Evolutionary conservation across 2,329 filamentous ascomycete genomes (phyloP), one percentile per base, ranked within the genome.

Genomic region (Aspergillus pseudonomiae): DNA sequence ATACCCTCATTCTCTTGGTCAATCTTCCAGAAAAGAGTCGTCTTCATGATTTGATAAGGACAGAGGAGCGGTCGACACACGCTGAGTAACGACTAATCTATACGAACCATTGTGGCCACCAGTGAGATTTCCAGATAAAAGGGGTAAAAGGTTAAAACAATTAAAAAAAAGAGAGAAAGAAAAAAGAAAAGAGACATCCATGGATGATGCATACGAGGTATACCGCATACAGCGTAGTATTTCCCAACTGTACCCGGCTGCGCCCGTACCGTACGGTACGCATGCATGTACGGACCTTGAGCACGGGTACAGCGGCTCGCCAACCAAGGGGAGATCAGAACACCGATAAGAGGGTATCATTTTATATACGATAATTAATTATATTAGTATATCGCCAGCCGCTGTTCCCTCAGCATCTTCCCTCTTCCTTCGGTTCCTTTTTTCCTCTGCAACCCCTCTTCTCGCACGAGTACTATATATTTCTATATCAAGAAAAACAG

Each of bases 231-330:
- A 56, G 28, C 32, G 55, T 63, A 41, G 57, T 59, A 60, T 61
- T 53, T 36, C 34, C 61, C 48, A 41, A 16, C 16, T 52, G 65
- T 64, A 63, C 58, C 67, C 65, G 64, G 48, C 48, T 52, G 48
- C 28, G 48, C 10, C 62, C 28, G 60, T 68, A 70, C 65, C 64
- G 63, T 68, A 70, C 61, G 55, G 60, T 68, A 68, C 62, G 43
- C 26, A 41, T 36, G 63, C 54, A 62, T 56, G 63, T 65, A 64
- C 55, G 60, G 63, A 59, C 57, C 57, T 66, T 61, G 60, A 63
- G 63, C 34, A 63, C 64, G 61, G 61, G 63, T 65, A 58, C 65
- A 60, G 65, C 65, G 65, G 63, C 65, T 67, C 65, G 61, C 56
- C 59, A 59, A 63, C 60, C 65, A 67, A 60, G 32, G 48, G 48